Conservation (phyloP, 2,329 filamentous ascomycete species). For the Colletotrichum sp. region DNA sequence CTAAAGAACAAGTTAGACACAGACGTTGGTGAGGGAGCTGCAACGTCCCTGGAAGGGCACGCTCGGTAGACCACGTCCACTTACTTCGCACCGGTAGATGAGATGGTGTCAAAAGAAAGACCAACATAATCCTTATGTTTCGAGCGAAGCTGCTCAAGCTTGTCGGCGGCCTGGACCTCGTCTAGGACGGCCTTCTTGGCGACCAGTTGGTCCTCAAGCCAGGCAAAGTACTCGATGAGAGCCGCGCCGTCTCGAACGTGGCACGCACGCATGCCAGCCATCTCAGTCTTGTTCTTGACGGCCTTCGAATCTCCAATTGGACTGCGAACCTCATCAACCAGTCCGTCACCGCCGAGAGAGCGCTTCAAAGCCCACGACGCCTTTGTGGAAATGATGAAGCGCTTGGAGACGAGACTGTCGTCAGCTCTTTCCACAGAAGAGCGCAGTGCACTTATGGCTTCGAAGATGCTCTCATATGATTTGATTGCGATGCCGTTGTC, state of each 20-base stretch:
- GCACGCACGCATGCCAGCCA: slow-evolving; percentile 91
- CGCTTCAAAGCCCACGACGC: slow-evolving; percentile 93
- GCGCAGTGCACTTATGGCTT: slow-evolving; percentile 70
- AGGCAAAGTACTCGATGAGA: slow-evolving; percentile 90
- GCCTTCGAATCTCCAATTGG: slow-evolving; percentile 91
- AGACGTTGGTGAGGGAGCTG: neutral
- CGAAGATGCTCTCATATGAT: slow-evolving; percentile 83
- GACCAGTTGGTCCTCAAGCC: slow-evolving; percentile 89
- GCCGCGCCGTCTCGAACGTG: slow-evolving; percentile 94
- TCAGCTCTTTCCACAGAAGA: slow-evolving; percentile 21
- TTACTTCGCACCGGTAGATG: slow-evolving; percentile 82
- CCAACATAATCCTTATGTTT: slow-evolving; percentile 80
- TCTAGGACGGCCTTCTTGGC: slow-evolving; percentile 77
- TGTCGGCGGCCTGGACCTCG: slow-evolving; percentile 90
- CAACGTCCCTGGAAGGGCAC: neutral
- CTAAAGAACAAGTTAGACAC: slow-evolving; percentile 36
- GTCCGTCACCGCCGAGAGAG: slow-evolving; percentile 82
- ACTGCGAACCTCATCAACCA: slow-evolving; percentile 85
- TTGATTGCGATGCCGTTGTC: slow-evolving; percentile 74
- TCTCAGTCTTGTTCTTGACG: slow-evolving; percentile 88
- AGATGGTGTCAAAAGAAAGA: slow-evolving; percentile 94
- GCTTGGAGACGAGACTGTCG: slow-evolving; percentile 47
- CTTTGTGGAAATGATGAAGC: slow-evolving; percentile 86
- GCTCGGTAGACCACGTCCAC: slow-evolving; percentile 28
- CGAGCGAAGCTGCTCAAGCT: slow-evolving; percentile 78